These are phyloP conservation scores for Aspergillus quadrilineatus DNA, from an alignment of 2,329 filamentous ascomycete species.

Conservation along the genomic window DNA sequence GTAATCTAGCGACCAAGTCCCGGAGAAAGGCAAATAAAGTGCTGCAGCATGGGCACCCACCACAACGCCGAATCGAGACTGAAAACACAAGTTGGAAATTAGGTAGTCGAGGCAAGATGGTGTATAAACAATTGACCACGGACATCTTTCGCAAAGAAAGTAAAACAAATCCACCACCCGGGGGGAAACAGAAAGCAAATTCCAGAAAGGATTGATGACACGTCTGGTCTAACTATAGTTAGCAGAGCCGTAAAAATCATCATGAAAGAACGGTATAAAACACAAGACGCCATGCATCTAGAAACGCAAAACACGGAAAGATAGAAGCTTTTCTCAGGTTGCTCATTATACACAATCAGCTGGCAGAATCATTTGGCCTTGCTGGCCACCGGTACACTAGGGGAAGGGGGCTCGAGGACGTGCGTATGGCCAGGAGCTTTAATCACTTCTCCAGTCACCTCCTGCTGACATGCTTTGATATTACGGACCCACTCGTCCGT, in stretches of 20 bases:
- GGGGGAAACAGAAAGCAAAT: background rate
- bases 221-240: conserved; percentile 4
- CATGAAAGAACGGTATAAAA: conserved; percentile 13
- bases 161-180: conserved; percentile 9
- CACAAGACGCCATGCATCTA: conserved; percentile 11
- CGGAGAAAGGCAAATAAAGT: conserved; percentile 13
- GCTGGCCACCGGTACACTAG: conserved; percentile 35
- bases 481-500: conserved; percentile 87
- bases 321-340: conserved; percentile 7
- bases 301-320: background rate
- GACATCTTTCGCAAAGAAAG: conserved; percentile 8
- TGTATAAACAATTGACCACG: conserved; percentile 8
- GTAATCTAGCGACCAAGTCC: conserved; percentile 19
- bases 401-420: conserved; percentile 68
- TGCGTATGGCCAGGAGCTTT: conserved; percentile 77
- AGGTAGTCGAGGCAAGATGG: conserved; percentile 12
- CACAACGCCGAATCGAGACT: conserved; percentile 21
- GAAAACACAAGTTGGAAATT: conserved; percentile 5
- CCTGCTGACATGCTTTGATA: conserved; percentile 76
- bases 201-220: conserved; percentile 9
- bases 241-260: conserved; percentile 11
- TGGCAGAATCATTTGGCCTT: conserved; percentile 33
- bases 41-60: conserved; percentile 15
- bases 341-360: conserved; percentile 13
- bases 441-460: conserved; percentile 70